Conservation (phyloP, 208 protist genomes). For the Endotrypanum monterogeii region DNA sequence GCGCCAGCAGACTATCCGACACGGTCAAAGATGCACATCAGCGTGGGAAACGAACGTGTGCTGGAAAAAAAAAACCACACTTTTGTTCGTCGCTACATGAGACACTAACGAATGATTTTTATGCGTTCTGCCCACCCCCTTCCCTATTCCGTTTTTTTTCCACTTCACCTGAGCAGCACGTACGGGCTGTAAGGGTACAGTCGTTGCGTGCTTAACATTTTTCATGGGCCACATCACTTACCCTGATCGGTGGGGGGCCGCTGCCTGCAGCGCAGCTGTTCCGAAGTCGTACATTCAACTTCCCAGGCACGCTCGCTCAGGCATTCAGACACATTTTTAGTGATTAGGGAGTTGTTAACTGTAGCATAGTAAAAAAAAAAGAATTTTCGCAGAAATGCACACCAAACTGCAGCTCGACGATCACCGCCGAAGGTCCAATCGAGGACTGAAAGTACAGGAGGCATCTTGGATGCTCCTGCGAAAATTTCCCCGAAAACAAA, state of each 20-base stretch:
- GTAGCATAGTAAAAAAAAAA: slow-evolving; percentile 29
- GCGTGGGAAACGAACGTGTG: background rate
- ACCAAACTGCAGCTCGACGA: background rate
- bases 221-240: background rate
- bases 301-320: background rate
- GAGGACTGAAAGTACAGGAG: background rate
- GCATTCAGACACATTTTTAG: slow-evolving; percentile 11
- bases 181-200: background rate
- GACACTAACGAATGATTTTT: background rate
- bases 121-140: background rate
- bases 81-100: background rate
- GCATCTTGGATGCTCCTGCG: background rate
- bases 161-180: background rate
- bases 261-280: background rate
- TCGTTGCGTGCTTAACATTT: background rate
- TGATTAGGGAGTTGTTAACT: slow-evolving; percentile 28
- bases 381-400: slow-evolving; percentile 1
- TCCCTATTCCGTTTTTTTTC: background rate
- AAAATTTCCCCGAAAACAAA: background rate
- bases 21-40: background rate
- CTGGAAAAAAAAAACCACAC: background rate
- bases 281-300: background rate
- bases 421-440: background rate
- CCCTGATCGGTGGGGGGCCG: background rate
- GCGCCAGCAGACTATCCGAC: background rate